Conservation (phyloP, 1,284 basidiomycete genomes). For the Paramarasmius palmivorus region DNA sequence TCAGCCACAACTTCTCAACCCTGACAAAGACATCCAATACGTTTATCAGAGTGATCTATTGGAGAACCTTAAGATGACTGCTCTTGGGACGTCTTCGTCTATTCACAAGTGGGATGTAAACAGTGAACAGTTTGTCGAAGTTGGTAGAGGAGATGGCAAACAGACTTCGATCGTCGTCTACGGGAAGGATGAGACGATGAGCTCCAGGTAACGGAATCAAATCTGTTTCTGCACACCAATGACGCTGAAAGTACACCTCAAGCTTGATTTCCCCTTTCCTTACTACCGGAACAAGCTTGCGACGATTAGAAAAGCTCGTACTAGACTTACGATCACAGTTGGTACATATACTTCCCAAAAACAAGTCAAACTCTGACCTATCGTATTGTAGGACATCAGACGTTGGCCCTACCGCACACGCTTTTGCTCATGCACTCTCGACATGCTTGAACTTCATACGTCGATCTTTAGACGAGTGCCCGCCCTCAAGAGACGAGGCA, state of each 20-base stretch:
- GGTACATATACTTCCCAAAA: slow-evolving; percentile 16
- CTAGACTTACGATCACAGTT: slow-evolving; percentile 46
- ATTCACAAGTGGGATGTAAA: slow-evolving; percentile 60
- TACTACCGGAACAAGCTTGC: slow-evolving; percentile 60
- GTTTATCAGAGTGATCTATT: slow-evolving; percentile 49
- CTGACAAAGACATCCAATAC: slow-evolving; percentile 38
- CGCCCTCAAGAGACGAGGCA: slow-evolving; percentile 28
- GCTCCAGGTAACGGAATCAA: slow-evolving; percentile 60
- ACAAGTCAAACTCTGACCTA: slow-evolving; percentile 5
- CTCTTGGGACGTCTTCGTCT: slow-evolving; percentile 65
- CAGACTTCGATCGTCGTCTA: slow-evolving; percentile 43
- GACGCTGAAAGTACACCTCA: background rate
- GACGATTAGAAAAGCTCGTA: slow-evolving; percentile 61
- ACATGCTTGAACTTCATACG: slow-evolving; percentile 54
- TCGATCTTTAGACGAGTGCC: slow-evolving; percentile 37
- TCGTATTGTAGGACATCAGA: slow-evolving; percentile 33
- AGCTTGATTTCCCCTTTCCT: slow-evolving; percentile 65
- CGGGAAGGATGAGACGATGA: slow-evolving; percentile 54
- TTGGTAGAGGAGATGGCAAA: slow-evolving; percentile 21
- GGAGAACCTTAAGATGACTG: slow-evolving; percentile 49
- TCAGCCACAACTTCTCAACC: slow-evolving; percentile 42
- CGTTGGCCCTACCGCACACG: slow-evolving; percentile 56
- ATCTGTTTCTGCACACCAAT: no score
- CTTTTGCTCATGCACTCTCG: slow-evolving; percentile 65
- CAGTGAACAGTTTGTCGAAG: slow-evolving; percentile 50